Evolutionary conservation across 768 basidiomycete species (phyloP), one percentile per base, ranked within the genome.

Genomic region (Tephrocybe sp.): DNA sequence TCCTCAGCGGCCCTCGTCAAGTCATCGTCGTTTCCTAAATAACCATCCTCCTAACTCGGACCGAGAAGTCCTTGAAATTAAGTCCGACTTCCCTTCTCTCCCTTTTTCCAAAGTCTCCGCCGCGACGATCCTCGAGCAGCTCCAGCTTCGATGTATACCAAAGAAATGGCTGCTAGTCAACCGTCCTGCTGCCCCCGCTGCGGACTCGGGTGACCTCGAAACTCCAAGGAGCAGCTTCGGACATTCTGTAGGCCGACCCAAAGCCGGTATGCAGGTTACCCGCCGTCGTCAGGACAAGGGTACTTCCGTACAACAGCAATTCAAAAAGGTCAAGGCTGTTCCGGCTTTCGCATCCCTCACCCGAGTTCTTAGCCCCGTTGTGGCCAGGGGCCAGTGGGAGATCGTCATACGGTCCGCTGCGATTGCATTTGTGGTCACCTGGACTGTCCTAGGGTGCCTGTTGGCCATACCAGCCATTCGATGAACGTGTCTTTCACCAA

Each of bases 311-410:
- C 30, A 22, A 42, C 69, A 66, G 46, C 72, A 76, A 54, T 74
- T 77, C 57, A 70, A 71, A 52, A 64, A 68, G 55, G 69, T 82
- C 39, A 69, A 71, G 37, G 69, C 74, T 9, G 87, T 89, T 13
- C 88, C 89, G 2, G 82, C 87, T 36, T 91, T 91, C 54, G 77
- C 82, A 18, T 86, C 87, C 26, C 68, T 92, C 49, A 89, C 89
- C 35, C 76, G 74, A 32, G 73, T 92, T 18, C 73, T 87, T 42
- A 87, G 78, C 51, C 83, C 87, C 13, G 74, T 85, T 48, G 80
- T 91, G 43, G 76, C 80, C 44, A 76, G 90, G n/a, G 87, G 82
- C 2, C 90, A 92, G 58, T 92, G 89, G 90, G 88, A 91, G 66
- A 85, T 92, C 24, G 86, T 91, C 25, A 69, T 87, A 22, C 72